Evolutionary conservation across 2,329 filamentous ascomycete genomes (phyloP).

Genomic region (Sporothrix protearum): DNA sequence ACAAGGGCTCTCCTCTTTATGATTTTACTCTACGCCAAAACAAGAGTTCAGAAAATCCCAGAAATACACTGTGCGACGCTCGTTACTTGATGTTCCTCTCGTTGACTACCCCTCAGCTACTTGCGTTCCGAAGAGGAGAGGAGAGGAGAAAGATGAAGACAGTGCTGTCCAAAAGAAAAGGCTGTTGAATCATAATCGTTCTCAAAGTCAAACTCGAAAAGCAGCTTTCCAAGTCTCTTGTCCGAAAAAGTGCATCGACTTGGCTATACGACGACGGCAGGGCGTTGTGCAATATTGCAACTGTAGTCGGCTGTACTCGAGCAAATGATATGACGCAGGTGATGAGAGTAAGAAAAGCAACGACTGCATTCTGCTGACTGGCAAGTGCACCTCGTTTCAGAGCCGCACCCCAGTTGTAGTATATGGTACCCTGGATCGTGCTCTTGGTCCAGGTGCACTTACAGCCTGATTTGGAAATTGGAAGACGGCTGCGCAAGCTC

Average conservation of each 20-base stretch:
- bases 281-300: not conserved
- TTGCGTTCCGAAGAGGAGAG: not conserved
- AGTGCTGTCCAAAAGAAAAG: not conserved
- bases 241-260: not conserved
- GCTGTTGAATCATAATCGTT: not conserved
- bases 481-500: not conserved
- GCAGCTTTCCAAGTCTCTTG: not conserved
- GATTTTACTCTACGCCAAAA: not conserved
- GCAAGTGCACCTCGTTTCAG: not conserved
- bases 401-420: not conserved
- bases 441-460: not conserved
- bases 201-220: not conserved
- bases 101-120: not conserved
- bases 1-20: not conserved
- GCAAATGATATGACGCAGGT: not conserved
- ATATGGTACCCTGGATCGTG: not conserved
- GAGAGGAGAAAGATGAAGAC: not conserved
- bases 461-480: not conserved
- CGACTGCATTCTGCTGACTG: not conserved
- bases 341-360: not conserved
- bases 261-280: not conserved
- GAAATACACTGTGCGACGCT: not conserved
- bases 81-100: not conserved
- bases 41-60: not conserved
- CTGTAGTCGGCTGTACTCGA: not conserved